These are phyloP conservation scores for Ganoderma lingzhi DNA, from an alignment of 1,284 basidiomycete species.

Conservation along the genomic window DNA sequence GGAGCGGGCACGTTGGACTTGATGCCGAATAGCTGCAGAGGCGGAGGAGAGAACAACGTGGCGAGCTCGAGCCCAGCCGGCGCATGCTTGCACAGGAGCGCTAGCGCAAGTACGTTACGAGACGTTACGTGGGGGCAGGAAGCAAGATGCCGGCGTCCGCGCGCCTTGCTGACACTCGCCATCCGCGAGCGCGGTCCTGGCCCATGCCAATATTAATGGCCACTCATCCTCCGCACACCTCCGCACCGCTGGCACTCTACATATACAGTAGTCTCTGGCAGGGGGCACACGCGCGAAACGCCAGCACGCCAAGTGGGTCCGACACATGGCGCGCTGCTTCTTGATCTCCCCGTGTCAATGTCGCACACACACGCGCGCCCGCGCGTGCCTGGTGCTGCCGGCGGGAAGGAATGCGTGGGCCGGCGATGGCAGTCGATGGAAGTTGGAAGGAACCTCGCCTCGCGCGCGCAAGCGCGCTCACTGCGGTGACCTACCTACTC, in stretches of 20 bases:
- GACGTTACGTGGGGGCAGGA: background rate
- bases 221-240: background rate
- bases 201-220: background rate
- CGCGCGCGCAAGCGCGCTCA: background rate
- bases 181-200: background rate
- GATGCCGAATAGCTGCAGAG: background rate
- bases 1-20: background rate
- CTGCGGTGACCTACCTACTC: background rate
- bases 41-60: background rate
- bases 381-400: constrained; percentile 23
- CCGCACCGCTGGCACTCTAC: background rate
- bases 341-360: constrained; percentile 2
- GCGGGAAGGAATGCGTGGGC: constrained; percentile 23
- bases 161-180: background rate
- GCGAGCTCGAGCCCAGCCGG: background rate
- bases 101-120: background rate
- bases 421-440: background rate
- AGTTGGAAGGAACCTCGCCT: background rate
- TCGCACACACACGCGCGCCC: background rate
- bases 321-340: constrained; percentile 9
- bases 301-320: constrained; percentile 1
- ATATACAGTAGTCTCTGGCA: too few relatives aligned
- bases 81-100: too few relatives aligned
- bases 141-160: background rate
- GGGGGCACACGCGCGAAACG: background rate